A percentile compares a stretch with the other conserved stretches of the same genome.
phyloP scores from a whole-genome alignment of 805 yeast species.

The Candida anglica region DNA sequence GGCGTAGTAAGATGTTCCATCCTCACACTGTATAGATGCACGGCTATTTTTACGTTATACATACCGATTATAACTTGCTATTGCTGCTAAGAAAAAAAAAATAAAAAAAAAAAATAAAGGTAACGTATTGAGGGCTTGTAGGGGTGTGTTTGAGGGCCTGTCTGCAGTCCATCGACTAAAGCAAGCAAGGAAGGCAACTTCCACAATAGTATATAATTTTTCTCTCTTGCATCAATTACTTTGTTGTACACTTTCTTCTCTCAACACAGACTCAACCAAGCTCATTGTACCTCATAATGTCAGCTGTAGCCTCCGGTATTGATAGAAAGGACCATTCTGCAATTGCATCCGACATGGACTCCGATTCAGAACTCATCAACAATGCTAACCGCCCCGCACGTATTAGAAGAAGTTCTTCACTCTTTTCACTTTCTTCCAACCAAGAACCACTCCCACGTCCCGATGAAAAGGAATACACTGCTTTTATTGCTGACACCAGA shows the following conservation, averaged over 20 bases:
- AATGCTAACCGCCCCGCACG: conserved; percentile 15
- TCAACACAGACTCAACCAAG: background rate
- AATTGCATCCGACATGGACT: conserved; percentile 33
- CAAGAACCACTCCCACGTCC: conserved; percentile 71
- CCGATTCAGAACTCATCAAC: conserved; percentile 21
- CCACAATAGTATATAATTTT: too few relatives aligned
- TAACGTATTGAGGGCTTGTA: too few relatives aligned
- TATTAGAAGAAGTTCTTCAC: conserved; percentile 50
- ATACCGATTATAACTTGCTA: too few relatives aligned
- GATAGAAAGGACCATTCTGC: conserved; percentile 29
- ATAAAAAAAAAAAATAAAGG: too few relatives aligned
- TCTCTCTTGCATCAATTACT: too few relatives aligned
- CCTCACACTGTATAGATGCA: too few relatives aligned
- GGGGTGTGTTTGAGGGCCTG: too few relatives aligned
- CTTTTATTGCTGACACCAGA: conserved; percentile 76
- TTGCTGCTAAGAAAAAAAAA: too few relatives aligned
- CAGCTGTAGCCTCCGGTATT: conserved; percentile 2
- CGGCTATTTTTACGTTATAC: too few relatives aligned
- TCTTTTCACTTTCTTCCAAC: conserved; percentile 41
- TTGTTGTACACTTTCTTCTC: background rate
- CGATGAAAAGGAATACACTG: conserved; percentile 69
- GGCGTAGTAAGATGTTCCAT: too few relatives aligned
- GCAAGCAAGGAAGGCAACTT: too few relatives aligned
- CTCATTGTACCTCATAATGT: background rate
- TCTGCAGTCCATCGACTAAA: too few relatives aligned